Base-by-base conservation (phyloP, 1,139 yeast species). In the Blastobotrys ciferrii region DNA sequence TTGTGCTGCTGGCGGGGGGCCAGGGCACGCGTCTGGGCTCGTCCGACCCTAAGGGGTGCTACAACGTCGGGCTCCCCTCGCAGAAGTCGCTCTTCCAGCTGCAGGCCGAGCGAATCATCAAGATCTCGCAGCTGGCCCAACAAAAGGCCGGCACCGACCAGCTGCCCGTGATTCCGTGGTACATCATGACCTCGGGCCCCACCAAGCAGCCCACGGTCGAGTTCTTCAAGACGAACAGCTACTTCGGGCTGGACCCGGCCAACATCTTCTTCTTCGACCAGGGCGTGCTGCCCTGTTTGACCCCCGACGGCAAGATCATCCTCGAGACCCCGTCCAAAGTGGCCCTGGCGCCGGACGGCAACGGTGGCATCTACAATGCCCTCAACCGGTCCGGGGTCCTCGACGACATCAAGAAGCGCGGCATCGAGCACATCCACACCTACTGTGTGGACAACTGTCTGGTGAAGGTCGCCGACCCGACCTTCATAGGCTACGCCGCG, bases 21-120 rank as follows among this genome's bases (percentile, higher is more conserved):
- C 98, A 92, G 68, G 99, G 98, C 28, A 85, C 98, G 2, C 77
- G 99, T 55, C 74, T 92, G 50, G 98, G 98, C 1, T 87, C 96
- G 1, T 71, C 80, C 13, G 81, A 73, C 30, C 99, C 99, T 39
- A 92, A 92, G 69, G 99, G 99, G 1, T 91, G 98, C 69, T 92
- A 80, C 67, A 80, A 92, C 63, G 84, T 94, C 52, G 83, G 84
- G 0, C 76, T 94, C 46, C 97, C 97, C 1, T 87, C 96, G 1
- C 74, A 76, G 36, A 87, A 87, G 65, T 80, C 95, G 1, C 72
- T 94, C 52, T 94, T 92, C 69, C 96, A 89, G 67, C 77, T 94
- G 48, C 99, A 94, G 70, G 95, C 95, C 12, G 97, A 91, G 65
- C 81, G 91, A 62, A 78, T 94, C 53, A 62, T 73, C 52, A 79